These are phyloP conservation scores for Candida chilensis DNA, from an alignment of 805 yeast species.

Conservation along the genomic window DNA sequence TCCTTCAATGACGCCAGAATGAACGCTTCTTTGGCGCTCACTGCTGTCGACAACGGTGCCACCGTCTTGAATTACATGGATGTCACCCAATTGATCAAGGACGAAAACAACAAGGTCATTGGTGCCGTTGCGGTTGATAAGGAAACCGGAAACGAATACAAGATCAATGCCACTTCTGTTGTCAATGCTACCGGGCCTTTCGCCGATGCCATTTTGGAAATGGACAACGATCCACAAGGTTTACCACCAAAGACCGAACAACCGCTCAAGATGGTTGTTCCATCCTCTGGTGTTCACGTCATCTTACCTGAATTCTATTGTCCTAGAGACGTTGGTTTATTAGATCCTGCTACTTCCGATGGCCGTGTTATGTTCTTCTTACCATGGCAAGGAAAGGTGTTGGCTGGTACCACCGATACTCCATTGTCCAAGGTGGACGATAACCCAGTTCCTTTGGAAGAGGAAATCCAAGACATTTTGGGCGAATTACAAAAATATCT, in stretches of 20 bases:
- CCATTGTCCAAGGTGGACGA: constrained; percentile 65
- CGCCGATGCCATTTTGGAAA: constrained; percentile 74
- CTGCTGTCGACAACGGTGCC: constrained; percentile 84
- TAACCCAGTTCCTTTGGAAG: constrained; percentile 79
- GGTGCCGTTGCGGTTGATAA: constrained; percentile 74
- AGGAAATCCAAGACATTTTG: constrained; percentile 81
- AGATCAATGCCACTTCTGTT: constrained; percentile 61
- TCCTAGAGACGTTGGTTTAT: constrained; percentile 77
- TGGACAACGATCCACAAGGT: constrained; percentile 70
- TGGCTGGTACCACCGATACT: constrained; percentile 95
- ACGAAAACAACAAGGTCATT: constrained; percentile 43
- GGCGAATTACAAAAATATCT: constrained; percentile 84
- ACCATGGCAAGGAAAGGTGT: constrained; percentile 96
- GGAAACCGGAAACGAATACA: constrained; percentile 55
- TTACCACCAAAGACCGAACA: constrained; percentile 43
- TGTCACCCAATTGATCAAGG: constrained; percentile 68
- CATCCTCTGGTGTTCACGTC: constrained; percentile 90
- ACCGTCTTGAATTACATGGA: constrained; percentile 83
- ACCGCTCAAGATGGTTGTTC: constrained; percentile 69
- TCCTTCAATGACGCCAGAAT: constrained; percentile 88
- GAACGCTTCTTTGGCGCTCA: constrained; percentile 76
- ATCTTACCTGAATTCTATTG: constrained; percentile 89
- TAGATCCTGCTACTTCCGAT: constrained; percentile 88
- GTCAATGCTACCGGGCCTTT: constrained; percentile 95
- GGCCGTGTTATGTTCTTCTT: constrained; percentile 95